Base-by-base conservation (phyloP, 2,329 filamentous ascomycete genomes). In the Neonectria neomacrospora region DNA sequence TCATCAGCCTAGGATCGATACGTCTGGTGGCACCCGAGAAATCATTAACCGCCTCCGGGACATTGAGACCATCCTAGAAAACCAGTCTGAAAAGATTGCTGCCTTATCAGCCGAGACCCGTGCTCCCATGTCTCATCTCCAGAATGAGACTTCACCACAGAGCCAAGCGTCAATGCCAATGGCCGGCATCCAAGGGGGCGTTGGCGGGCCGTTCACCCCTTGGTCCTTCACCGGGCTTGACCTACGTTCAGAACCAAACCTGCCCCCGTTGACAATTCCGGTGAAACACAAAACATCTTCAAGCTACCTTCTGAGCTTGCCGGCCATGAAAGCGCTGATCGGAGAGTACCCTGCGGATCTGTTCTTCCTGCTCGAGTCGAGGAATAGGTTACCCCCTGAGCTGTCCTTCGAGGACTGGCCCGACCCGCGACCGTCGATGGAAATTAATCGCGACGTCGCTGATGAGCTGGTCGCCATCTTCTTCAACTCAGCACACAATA, bases 231-330 rank as follows among this genome's bases (percentile, higher is more conserved):
- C 50, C 2, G 44, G 63, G 3, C 42, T 58, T 1, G 34, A 62
- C 16, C 20, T 30, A 3, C 58, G 57, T 20, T 58, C 62, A 6
- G 66, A 54, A 18, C 54, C 65, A 3, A 59, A 62, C 6, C 50
- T 73, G 3, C 71, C 72, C 1, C 73, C 73, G 1, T 61, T 75
- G 18, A 74, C 68, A 0, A 75, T 75, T 32, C 73, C 74, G 2
- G 66, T 74, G 37, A 69, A 69, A 23, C 74, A 75, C 57, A 73
- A 73, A 56, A 74, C 74, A 3, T 75, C 73, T 12, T 75, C 74
- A 0, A 75, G 63, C 52, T 75, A 73, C 52, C 65, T 75, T 1
- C 58, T 75, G 6, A 63, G 68, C 18, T 61, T 74, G 5, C 73
- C 74, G 3, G 66, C 69, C 1, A 72, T 74, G 63, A 74, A 74